These are phyloP conservation scores for Bacterosira constricta DNA, from an alignment of 108 stramenopile species.

Conservation along the genomic window DNA sequence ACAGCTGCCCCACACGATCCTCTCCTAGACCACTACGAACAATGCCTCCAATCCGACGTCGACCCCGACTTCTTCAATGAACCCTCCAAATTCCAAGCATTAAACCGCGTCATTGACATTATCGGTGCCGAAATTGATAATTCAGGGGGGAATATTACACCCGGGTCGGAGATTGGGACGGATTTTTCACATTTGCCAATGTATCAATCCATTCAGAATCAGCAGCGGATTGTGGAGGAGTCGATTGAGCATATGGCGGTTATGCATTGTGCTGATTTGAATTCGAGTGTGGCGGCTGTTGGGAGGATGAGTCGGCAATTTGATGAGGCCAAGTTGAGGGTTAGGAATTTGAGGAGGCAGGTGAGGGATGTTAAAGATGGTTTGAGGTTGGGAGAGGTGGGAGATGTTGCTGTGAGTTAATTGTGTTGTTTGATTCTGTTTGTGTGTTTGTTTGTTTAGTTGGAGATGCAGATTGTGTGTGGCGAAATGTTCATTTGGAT, in stretches of 20 bases:
- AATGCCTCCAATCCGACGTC: conserved; percentile 55
- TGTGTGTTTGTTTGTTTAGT: too few relatives aligned
- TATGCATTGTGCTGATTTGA: conserved; percentile 80
- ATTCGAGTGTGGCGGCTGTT: conserved; percentile 79
- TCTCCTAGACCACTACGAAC: conserved; percentile 47
- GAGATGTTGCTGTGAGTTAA: too few relatives aligned
- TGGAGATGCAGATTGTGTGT: too few relatives aligned
- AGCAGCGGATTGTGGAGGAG: conserved; percentile 73
- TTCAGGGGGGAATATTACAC: neutral
- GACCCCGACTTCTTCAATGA: conserved; percentile 85
- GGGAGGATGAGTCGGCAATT: conserved; percentile 83
- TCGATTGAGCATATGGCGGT: conserved; percentile 87
- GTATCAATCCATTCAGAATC: conserved; percentile 56
- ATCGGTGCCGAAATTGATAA: conserved; percentile 64
- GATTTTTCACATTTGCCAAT: conserved; percentile 53
- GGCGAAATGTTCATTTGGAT: too few relatives aligned
- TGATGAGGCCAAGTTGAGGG: conserved; percentile 69
- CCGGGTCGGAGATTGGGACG: neutral
- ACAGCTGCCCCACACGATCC: conserved; percentile 25
- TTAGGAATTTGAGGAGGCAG: conserved; percentile 72
- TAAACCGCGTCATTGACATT: conserved; percentile 84
- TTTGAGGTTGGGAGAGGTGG: conserved; percentile 43
- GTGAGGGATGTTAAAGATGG: conserved; percentile 82
- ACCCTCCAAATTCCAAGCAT: conserved; percentile 69
- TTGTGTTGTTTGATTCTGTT: too few relatives aligned